These are phyloP conservation scores for Aphanomyces invadans DNA, from an alignment of 352 stramenopile species.

Conservation along the genomic window DNA sequence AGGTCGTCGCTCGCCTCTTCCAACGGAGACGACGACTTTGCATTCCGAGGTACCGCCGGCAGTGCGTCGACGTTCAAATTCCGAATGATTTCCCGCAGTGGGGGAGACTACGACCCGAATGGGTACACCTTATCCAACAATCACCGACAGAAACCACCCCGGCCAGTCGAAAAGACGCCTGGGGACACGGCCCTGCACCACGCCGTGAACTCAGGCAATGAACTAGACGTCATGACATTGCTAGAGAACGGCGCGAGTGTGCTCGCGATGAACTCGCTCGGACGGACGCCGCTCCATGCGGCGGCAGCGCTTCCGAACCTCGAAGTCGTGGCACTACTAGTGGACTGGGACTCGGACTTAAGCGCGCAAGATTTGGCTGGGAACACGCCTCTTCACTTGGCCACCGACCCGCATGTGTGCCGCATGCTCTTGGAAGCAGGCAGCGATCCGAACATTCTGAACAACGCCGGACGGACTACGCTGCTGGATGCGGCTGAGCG, in stretches of 20 bases:
- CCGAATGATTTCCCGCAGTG: constrained; percentile 39
- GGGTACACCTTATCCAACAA: constrained; percentile 34
- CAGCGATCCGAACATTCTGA: constrained; percentile 79
- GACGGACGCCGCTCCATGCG: constrained; percentile 73
- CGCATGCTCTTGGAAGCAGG: constrained; percentile 76
- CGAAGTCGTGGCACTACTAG: constrained; percentile 69
- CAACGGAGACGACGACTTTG: constrained; percentile 50
- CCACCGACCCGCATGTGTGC: constrained; percentile 64
- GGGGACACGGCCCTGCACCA: constrained; percentile 83
- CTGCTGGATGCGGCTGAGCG: constrained; percentile 73
- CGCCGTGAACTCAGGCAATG: constrained; percentile 78
- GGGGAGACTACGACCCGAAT: constrained; percentile 38
- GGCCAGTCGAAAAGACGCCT: constrained; percentile 75
- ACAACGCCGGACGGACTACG: constrained; percentile 65
- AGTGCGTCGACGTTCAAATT: constrained; percentile 55
- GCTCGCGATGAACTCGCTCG: constrained; percentile 70
- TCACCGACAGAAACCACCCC: constrained; percentile 42
- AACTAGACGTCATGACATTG: constrained; percentile 76
- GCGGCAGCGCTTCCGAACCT: constrained; percentile 73
- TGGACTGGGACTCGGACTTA: constrained; percentile 76
- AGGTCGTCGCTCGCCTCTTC: constrained; percentile 27
- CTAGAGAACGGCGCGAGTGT: constrained; percentile 83
- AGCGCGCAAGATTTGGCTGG: constrained; percentile 70
- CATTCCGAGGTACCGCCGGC: constrained; percentile 27
- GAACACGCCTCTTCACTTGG: constrained; percentile 79